Conservation (phyloP, 2,329 filamentous ascomycete genomes). For the Fusarium kyushuense region DNA sequence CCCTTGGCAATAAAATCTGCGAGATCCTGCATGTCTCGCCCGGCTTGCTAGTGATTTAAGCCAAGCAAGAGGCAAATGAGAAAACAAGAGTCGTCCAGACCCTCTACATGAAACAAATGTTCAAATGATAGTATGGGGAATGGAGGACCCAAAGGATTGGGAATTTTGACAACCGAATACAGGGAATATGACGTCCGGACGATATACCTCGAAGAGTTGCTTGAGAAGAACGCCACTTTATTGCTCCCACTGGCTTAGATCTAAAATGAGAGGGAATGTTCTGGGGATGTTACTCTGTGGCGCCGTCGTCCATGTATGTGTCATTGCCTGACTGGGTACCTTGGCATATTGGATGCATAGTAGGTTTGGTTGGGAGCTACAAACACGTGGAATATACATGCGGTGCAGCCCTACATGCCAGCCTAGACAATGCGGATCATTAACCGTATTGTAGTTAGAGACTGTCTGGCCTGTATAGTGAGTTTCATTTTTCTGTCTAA, state of each 20-base stretch:
- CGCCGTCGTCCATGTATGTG: slow-evolving; percentile 1
- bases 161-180: neutral
- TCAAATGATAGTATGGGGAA: slow-evolving; percentile 1
- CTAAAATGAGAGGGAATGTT: neutral
- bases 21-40: slow-evolving; percentile 14
- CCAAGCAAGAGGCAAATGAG: slow-evolving; percentile 18
- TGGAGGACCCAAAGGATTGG: slow-evolving; percentile 5
- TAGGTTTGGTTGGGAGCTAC: slow-evolving; percentile 6
- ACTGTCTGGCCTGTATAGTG: slow-evolving; percentile 11
- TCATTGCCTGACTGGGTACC: neutral
- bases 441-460: slow-evolving; percentile 28
- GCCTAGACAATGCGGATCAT: slow-evolving; percentile 18
- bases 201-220: neutral
- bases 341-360: neutral
- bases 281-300: slow-evolving; percentile 2
- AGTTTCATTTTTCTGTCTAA: slow-evolving; percentile 21
- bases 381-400: slow-evolving; percentile 17
- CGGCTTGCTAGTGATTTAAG: slow-evolving; percentile 13
- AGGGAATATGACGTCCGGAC: slow-evolving; percentile 12
- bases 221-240: neutral
- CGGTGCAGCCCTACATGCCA: slow-evolving; percentile 26
- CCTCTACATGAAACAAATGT: slow-evolving; percentile 19
- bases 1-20: slow-evolving; percentile 4
- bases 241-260: neutral
- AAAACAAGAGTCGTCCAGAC: slow-evolving; percentile 3